Conservation (phyloP, 371 early-diverging fungal genomes). For the Basidiobolus heterosporus region DNA sequence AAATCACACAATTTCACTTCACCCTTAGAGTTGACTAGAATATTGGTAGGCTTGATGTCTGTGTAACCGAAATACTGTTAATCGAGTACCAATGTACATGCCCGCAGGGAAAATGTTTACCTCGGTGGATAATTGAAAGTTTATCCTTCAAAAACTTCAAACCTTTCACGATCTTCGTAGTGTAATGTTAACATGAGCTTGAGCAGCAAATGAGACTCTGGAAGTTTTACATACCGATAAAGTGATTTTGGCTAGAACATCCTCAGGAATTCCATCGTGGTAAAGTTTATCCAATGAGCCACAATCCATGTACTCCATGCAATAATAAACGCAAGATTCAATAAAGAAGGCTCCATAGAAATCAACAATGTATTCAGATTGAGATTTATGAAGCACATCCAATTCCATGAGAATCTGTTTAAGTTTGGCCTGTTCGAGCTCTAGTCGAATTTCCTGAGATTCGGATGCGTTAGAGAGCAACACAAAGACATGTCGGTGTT, state of each 20-base stretch:
- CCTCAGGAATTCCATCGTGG: conserved; percentile 64
- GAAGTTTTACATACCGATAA: conserved; percentile 56
- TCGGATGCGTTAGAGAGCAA: no score
- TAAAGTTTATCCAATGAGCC: conserved; percentile 81
- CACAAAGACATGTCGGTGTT: no score
- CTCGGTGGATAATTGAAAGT: conserved; percentile 78
- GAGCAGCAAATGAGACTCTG: conserved; percentile 13
- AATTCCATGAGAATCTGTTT: conserved; percentile 86
- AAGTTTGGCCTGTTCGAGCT: conserved; percentile 70
- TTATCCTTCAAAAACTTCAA: conserved; percentile 76
- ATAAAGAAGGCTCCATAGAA: conserved; percentile 96
- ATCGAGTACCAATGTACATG: conserved; percentile 11
- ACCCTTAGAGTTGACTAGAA: conserved; percentile 67
- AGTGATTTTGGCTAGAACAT: conserved; percentile 61
- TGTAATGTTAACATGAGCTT: no score
- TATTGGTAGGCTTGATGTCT: conserved; percentile 92
- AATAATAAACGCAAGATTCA: conserved; percentile 85
- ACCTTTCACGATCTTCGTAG: conserved; percentile 70
- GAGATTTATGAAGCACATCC: conserved; percentile 71
- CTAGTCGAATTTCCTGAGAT: conserved; percentile 59
- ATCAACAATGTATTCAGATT: conserved; percentile 78
- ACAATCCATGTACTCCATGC: conserved; percentile 90
- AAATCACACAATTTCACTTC: conserved; percentile 89
- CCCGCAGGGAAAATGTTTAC: conserved; percentile 11
- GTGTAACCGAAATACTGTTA: neutral